Base-by-base conservation (phyloP, 2,329 filamentous ascomycete genomes). In the Paraphoma chrysanthemicola region DNA sequence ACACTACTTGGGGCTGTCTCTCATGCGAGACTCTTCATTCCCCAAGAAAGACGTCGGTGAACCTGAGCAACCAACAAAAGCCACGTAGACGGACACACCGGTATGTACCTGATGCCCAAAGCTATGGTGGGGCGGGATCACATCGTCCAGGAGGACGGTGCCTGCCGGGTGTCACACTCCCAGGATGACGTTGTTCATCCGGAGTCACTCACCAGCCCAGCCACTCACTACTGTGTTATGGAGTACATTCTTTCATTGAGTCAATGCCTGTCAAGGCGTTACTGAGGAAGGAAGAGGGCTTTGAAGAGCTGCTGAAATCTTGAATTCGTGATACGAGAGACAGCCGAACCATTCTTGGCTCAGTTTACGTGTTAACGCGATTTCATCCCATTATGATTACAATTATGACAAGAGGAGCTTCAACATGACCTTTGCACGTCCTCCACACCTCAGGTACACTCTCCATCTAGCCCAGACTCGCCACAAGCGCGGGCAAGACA, bases 401-500 rank as follows among this genome's bases (percentile, higher is more conserved):
- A 23, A 23, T 23, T 23, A 23, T 23, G 23, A 23, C 23, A 23
- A 3, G 23, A 23, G 3, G 23, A 23, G 3, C 23, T 23, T 23
- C 23, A 23, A 23, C 5, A 23, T 23, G 5, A 23, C 23, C 23
- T 23, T 23, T 5, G 23, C 23, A 23, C 23, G 23, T 5, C 23
- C 23, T 23, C 23, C 23, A 5, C 23, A 23, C 23, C 23, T 23
- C 23, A 23, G 23, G 23, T 36, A 10, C 33, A 14, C 33, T 36
- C 14, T 36, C 33, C 33, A 6, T 10, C 14, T 10, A 36, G 9
- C 33, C 33, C 6, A 36, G 14, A 36, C 33, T 36, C 33, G 33
- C 33, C 33, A 36, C 33, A 36, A 61, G 41, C 47, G 70, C 44
- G 57, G 78, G 56, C 75, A 81, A 56, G 67, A 78, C 9, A 54